Evolutionary conservation across 75 land plant species (phyloP).

Genomic region (Pinus albicaulis): DNA sequence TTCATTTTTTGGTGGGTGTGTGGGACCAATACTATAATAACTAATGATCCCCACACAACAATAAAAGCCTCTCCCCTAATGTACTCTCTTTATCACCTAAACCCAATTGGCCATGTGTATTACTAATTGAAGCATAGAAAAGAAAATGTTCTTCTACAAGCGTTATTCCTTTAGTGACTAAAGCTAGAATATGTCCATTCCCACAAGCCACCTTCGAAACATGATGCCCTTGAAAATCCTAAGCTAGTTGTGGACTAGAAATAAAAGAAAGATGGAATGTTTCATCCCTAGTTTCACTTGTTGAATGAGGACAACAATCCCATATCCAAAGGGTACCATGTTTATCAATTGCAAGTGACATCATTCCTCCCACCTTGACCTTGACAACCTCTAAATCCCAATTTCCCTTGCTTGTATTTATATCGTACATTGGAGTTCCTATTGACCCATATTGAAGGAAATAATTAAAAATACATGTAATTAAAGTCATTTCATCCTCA

Average conservation of each 20-base stretch:
- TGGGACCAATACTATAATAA: too few relatives aligned
- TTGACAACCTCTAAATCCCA: slow-evolving; percentile 1
- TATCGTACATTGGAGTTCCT: neutral
- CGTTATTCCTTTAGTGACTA: slow-evolving; percentile 53
- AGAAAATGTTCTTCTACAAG: slow-evolving; percentile 23
- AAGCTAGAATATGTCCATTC: slow-evolving; percentile 73
- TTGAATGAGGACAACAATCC: slow-evolving; percentile 65
- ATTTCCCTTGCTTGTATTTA: neutral
- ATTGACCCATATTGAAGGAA: slow-evolving; percentile 23
- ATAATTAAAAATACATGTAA: slow-evolving; percentile 22
- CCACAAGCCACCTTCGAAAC: slow-evolving; percentile 88
- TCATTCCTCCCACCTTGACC: slow-evolving; percentile 84
- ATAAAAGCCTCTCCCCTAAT: too few relatives aligned
- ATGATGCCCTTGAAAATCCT: slow-evolving; percentile 47
- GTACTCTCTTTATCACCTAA: slow-evolving; percentile 57
- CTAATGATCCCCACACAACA: too few relatives aligned
- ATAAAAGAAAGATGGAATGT: slow-evolving; percentile 36
- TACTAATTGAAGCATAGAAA: slow-evolving; percentile 73
- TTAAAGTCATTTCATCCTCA: slow-evolving; percentile 28
- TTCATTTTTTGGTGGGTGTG: too few relatives aligned
- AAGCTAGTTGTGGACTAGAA: slow-evolving; percentile 44
- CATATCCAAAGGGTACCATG: slow-evolving; percentile 78
- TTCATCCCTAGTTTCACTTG: slow-evolving; percentile 17
- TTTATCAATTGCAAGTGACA: slow-evolving; percentile 74
- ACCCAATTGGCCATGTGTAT: slow-evolving; percentile 74